Conservation (phyloP, 495 filamentous ascomycete species). For the Aspergillus bertholletiae region DNA sequence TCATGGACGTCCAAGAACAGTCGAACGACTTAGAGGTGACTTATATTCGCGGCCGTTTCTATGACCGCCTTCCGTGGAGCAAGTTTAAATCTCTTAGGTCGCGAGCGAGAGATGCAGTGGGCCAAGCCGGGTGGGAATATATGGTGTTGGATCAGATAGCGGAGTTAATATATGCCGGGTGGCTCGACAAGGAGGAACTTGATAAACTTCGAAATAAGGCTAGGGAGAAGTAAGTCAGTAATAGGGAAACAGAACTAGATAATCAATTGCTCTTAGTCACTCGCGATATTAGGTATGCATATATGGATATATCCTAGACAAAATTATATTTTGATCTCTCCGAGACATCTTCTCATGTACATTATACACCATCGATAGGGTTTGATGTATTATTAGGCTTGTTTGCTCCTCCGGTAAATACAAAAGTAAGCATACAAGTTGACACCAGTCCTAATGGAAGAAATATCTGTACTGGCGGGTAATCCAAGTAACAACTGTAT, state of each 20-base stretch:
- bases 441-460: no score
- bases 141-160: conserved; percentile 3
- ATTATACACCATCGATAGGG: no score
- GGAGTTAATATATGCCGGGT: not conserved
- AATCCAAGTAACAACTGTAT: no score
- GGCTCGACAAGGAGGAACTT: conserved; percentile 3
- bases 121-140: conserved; percentile 6
- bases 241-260: not conserved
- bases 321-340: no score
- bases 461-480: no score
- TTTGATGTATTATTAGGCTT: no score
- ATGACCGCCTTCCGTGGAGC: conserved; percentile 2
- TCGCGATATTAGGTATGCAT: not conserved
- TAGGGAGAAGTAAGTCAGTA: conserved; percentile 3
- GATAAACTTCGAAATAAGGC: conserved; percentile 6
- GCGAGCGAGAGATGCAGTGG: conserved; percentile 7
- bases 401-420: no score
- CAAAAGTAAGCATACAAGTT: no score
- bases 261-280: not conserved
- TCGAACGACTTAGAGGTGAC: conserved; percentile 5
- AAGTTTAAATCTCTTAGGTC: conserved; percentile 6
- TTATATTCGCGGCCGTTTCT: not conserved
- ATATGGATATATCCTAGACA: no score
- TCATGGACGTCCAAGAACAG: conserved; percentile 1
- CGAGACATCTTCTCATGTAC: no score